Evolutionary conservation across 2,329 filamentous ascomycete species (phyloP).

Genomic region (Aspergillus cejpii): DNA sequence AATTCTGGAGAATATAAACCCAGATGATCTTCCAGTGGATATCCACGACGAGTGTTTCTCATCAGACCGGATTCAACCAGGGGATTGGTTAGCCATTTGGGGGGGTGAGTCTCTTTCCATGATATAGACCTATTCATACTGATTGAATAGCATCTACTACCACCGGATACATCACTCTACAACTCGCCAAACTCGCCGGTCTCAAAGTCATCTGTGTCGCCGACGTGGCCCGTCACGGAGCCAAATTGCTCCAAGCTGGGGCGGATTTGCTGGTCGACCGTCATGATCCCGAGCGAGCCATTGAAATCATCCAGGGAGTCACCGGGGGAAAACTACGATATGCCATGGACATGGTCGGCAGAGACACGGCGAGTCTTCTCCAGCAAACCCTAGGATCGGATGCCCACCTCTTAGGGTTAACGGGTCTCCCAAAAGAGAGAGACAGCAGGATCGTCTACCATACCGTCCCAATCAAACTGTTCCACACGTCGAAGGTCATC

Average conservation of each 20-base stretch:
- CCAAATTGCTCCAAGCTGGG: constrained; percentile 47
- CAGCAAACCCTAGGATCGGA: constrained; percentile 45
- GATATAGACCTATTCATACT: too few relatives aligned
- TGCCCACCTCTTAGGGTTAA: constrained; percentile 60
- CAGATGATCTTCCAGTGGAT: constrained; percentile 52
- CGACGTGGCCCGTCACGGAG: constrained; percentile 60
- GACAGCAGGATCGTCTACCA: constrained; percentile 50
- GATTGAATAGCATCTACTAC: constrained; percentile 59
- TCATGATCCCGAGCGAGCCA: constrained; percentile 57
- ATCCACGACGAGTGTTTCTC: constrained; percentile 58
- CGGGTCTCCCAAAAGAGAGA: constrained; percentile 57
- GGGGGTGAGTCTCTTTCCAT: too few relatives aligned
- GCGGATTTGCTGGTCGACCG: constrained; percentile 65
- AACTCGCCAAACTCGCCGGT: constrained; percentile 61
- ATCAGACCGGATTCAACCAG: constrained; percentile 44
- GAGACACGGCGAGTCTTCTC: constrained; percentile 55
- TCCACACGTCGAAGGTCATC: constrained; percentile 60
- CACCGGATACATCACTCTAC: constrained; percentile 59
- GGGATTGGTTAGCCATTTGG: constrained; percentile 70
- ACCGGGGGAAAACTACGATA: constrained; percentile 56
- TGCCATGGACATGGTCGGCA: constrained; percentile 61
- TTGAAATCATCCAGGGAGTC: constrained; percentile 56
- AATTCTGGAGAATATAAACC: constrained; percentile 45
- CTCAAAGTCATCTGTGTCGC: constrained; percentile 60
- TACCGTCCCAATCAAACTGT: constrained; percentile 67